A percentile compares a stretch with the other conserved stretches of the same genome.
Evolutionary conservation across 306 rosid species (phyloP).

Genomic region (Parietaria judaica): DNA sequence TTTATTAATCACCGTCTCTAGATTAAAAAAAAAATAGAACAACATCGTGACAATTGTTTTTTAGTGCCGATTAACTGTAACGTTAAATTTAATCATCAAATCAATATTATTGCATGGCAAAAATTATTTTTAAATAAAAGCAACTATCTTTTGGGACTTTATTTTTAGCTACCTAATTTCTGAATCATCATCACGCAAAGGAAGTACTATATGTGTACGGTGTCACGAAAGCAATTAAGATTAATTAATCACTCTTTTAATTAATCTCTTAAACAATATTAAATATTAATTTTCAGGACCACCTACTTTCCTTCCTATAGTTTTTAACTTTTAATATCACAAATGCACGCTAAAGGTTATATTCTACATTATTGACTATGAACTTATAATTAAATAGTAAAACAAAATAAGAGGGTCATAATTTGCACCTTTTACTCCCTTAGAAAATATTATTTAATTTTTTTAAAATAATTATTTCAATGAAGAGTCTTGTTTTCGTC

Average conservation of each 20-base stretch:
- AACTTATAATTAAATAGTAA: background rate
- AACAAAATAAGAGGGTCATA: background rate
- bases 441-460: background rate
- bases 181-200: background rate
- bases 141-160: background rate
- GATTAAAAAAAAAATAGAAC: no score
- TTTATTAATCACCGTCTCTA: no score
- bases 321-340: background rate
- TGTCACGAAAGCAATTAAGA: background rate
- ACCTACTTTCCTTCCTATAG: background rate
- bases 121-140: no score
- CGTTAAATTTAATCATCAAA: no score
- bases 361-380: background rate
- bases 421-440: constrained; percentile 5
- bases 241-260: background rate
- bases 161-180: constrained; percentile 9
- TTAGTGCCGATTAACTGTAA: no score
- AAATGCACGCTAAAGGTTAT: background rate
- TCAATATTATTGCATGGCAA: no score
- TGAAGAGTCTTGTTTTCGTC: no score
- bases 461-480: background rate
- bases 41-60: no score
- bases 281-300: background rate
- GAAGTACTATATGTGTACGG: constrained; percentile 6
- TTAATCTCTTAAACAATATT: background rate